Evolutionary conservation across 2,329 filamentous ascomycete genomes (phyloP).

Genomic region (Fusarium sp.): DNA sequence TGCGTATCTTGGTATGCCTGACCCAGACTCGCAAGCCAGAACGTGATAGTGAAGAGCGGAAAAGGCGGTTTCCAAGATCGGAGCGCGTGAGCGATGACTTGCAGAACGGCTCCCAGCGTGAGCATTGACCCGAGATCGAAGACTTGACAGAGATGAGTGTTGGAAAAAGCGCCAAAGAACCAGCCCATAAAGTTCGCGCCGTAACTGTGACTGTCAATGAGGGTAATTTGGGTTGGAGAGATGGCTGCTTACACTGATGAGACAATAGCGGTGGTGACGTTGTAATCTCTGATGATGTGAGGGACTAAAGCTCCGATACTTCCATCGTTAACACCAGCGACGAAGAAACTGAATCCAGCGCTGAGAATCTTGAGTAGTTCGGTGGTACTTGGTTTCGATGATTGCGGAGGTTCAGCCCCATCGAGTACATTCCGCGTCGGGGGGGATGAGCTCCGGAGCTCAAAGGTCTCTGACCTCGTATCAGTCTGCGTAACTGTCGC

Average conservation of each 20-base stretch:
- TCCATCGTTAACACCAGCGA: conserved; percentile 72
- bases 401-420: neutral
- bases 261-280: conserved; percentile 61
- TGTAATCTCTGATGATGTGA: conserved; percentile 67
- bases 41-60: conserved; percentile 64
- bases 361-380: conserved; percentile 59
- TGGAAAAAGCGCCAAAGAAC: conserved; percentile 66
- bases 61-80: conserved; percentile 67
- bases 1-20: conserved; percentile 72
- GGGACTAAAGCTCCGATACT: conserved; percentile 70
- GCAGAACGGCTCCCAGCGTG: conserved; percentile 62
- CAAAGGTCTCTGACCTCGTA: neutral
- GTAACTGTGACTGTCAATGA: conserved; percentile 50
- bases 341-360: conserved; percentile 70
- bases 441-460: neutral
- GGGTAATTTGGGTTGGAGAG: neutral
- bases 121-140: conserved; percentile 67
- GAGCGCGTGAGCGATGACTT: conserved; percentile 63
- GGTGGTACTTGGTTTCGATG: neutral
- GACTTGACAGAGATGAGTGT: conserved; percentile 61
- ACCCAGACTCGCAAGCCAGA: conserved; percentile 66
- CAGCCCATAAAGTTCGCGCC: conserved; percentile 68
- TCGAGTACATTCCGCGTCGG: neutral
- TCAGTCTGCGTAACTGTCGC: conserved; percentile 18
- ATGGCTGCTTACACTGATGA: conserved; percentile 55